phyloP scores from a whole-genome alignment of 1,284 basidiomycete genomes.

The Ceratobasidium sp. region DNA sequence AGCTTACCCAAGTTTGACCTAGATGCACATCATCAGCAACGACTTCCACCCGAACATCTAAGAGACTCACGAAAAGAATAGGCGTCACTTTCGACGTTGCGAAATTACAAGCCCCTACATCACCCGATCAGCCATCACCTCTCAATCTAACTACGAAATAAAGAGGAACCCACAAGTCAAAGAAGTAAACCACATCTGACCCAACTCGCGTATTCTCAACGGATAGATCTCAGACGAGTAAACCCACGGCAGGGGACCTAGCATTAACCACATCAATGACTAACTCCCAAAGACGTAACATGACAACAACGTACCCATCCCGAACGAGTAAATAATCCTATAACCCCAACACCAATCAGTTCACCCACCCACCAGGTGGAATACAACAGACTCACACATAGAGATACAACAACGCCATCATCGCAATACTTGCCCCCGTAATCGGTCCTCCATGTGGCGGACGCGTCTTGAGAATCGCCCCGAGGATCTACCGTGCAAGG shows the following conservation, averaged over 20 bases:
- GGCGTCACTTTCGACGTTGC: constrained; percentile 47
- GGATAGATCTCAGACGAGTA: constrained; percentile 49
- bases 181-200: constrained; percentile 46
- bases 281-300: not conserved
- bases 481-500: constrained; percentile 42
- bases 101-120: constrained; percentile 45
- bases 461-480: constrained; percentile 44
- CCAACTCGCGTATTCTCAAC: constrained; percentile 41
- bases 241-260: constrained; percentile 48
- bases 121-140: not conserved
- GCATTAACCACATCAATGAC: not conserved
- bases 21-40: not conserved
- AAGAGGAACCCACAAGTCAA: constrained; percentile 39
- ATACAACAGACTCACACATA: constrained; percentile 41
- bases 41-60: not conserved
- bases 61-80: constrained; percentile 45
- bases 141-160: too few species aligned
- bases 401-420: constrained; percentile 47
- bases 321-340: constrained; percentile 48
- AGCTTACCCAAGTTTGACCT: constrained; percentile 46
- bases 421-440: constrained; percentile 42
- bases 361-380: not conserved
- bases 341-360: not conserved
- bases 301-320: constrained; percentile 7
- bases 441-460: constrained; percentile 32